Base-by-base conservation (phyloP, 257 asterid species). In the Paulownia fortunei region DNA sequence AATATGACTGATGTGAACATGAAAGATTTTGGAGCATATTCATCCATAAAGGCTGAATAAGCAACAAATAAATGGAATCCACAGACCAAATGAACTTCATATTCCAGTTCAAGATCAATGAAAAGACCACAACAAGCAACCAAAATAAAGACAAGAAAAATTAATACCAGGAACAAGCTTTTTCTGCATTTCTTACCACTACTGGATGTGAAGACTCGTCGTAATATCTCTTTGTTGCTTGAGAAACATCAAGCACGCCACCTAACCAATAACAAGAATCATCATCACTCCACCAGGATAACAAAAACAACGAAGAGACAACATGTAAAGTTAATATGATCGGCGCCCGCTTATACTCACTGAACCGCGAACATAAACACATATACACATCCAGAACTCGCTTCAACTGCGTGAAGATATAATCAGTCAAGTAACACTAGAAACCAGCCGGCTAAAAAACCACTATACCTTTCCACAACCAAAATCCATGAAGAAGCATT, bases 171-270 rank as follows among this genome's bases (percentile, higher is more conserved):
- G 41, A 69, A 42, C 30, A 55, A 30, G 18, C 59, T 16, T 15
- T 16, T 46, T 24, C 58, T 61, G 42, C 42, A 75, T 36, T 23
- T 65, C 89, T 83, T 82, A 95, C 98, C 93, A 72, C 76, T 72
- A 89, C 79, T 56, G 99, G 99, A 72, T 70, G 87, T 74, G 81
- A 81, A 75, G 90, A 87, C 76, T 92, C 97, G 15, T 89, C 85
- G 11, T 80, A 12, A 80, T 84, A 88, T 76, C 83, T 88, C 89
- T 83, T 82, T 46, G 80, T 82, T 46, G 93, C 99, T 77, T 82
- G 81, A 58, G 90, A 86, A 83, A 90, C 86, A 83, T 95, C 98
- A 68, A 95, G 85, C 77, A 89, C 92, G n/a, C 93, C 92, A 81
- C 94, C 98, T 93, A 76, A 77, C 42, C 82, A 83, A 71, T 12